phyloP scores from a whole-genome alignment of 768 basidiomycete species.

The Lactarius hengduanensis region DNA sequence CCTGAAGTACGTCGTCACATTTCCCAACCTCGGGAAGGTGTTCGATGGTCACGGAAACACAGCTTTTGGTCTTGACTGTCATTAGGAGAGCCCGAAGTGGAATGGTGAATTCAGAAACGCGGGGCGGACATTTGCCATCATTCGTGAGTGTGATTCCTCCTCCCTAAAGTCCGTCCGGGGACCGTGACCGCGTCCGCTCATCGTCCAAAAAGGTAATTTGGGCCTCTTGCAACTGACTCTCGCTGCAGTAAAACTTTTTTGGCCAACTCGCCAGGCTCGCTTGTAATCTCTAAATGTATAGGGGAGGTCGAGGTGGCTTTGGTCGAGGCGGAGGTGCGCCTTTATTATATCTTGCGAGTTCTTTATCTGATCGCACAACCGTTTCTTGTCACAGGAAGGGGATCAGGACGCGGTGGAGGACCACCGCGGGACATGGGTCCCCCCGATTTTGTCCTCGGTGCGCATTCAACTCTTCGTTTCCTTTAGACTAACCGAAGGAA shows the following conservation, averaged over 20 bases:
- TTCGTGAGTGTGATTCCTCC: conserved; percentile 5
- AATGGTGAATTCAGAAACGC: conserved; percentile 4
- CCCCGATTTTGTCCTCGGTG: conserved; percentile 76
- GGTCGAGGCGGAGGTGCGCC: conserved; percentile 50
- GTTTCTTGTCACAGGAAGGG: conserved; percentile 45
- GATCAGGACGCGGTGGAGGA: conserved; percentile 65
- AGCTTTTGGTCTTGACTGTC: conserved; percentile 5
- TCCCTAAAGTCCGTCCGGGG: conserved; percentile 13
- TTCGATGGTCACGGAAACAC: conserved; percentile 5
- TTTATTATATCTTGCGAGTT: background rate
- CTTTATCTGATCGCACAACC: background rate
- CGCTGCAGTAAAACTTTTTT: background rate
- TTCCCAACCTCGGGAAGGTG: background rate
- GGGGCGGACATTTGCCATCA: conserved; percentile 5
- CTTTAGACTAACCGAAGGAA: conserved; percentile 19
- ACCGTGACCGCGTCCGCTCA: conserved; percentile 14
- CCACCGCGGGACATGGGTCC: conserved; percentile 69
- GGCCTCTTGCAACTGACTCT: background rate
- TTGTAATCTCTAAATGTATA: conserved; percentile 41
- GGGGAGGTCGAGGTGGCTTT: conserved; percentile 46
- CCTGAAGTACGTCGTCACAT: conserved; percentile 7
- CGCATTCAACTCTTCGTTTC: conserved; percentile 28
- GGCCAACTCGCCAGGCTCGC: background rate
- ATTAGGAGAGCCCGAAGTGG: conserved; percentile 3
- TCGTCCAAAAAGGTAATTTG: conserved; percentile 16